phyloP scores from a whole-genome alignment of 1,284 basidiomycete species.

The Puccinia polysora region DNA sequence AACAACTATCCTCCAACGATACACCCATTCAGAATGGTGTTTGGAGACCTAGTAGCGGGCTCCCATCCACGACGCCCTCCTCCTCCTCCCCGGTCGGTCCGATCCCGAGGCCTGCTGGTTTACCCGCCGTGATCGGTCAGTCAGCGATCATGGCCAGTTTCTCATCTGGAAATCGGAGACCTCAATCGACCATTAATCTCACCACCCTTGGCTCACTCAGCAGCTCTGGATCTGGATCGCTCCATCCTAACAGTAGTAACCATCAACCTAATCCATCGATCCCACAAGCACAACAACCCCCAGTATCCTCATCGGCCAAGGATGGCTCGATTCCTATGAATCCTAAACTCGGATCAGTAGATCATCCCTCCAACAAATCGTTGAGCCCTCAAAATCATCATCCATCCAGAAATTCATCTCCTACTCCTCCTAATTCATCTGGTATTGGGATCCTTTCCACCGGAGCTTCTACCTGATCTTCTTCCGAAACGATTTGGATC shows the following conservation, averaged over 20 bases:
- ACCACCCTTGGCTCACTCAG: background rate
- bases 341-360: background rate
- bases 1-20: conserved; percentile 16
- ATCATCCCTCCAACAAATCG: background rate
- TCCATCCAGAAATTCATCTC: background rate
- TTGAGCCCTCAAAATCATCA: background rate
- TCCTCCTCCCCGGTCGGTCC: background rate
- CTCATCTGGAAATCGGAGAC: background rate
- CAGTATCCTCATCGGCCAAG: background rate
- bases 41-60: conserved; percentile 3
- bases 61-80: background rate
- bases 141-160: conserved; percentile 16
- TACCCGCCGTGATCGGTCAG: background rate
- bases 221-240: background rate
- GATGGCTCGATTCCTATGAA: background rate
- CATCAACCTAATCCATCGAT: background rate
- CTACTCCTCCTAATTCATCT: background rate
- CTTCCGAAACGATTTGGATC: too few relatives aligned
- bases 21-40: conserved; percentile 34
- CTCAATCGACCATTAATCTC: background rate
- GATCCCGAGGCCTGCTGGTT: background rate
- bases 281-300: background rate
- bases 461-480: too few relatives aligned
- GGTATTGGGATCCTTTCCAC: background rate
- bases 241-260: background rate